These are phyloP conservation scores for Nicotiana rustica DNA, from an alignment of 305 asterid genomes.

Conservation along the genomic window DNA sequence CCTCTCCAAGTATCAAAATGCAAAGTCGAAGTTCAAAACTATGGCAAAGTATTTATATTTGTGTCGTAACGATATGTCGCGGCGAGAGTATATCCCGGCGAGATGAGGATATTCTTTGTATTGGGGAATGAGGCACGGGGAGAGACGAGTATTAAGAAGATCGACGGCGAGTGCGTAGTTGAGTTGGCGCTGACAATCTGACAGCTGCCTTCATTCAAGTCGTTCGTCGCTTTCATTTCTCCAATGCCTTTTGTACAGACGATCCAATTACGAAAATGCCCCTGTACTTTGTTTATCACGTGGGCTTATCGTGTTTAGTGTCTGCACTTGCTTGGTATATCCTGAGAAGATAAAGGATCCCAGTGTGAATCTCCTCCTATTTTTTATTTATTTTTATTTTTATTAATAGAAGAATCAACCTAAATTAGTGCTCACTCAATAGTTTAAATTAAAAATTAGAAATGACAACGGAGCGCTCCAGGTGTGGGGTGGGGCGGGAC, in stretches of 20 bases:
- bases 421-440: too few species aligned
- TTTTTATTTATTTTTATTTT: too few species aligned
- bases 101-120: constrained; percentile 31
- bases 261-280: not conserved
- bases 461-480: too few species aligned
- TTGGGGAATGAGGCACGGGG: too few species aligned
- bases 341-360: too few species aligned
- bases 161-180: constrained; percentile 20
- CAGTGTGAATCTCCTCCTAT: too few species aligned
- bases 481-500: too few species aligned
- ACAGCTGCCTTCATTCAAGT: not conserved
- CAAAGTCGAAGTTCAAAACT: constrained; percentile 18
- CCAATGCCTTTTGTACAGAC: constrained; percentile 6
- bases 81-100: constrained; percentile 41
- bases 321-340: too few species aligned
- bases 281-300: not conserved
- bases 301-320: not conserved
- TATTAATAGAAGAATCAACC: too few species aligned
- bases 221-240: not conserved
- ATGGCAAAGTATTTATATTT: not conserved
- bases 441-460: too few species aligned
- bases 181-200: constrained; percentile 28
- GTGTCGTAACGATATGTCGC: not conserved
- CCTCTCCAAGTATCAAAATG: constrained; percentile 1
- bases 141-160: constrained; percentile 4